phyloP scores from a whole-genome alignment of 2,329 filamentous ascomycete genomes.

The Myriosclerotinia curreyana region DNA sequence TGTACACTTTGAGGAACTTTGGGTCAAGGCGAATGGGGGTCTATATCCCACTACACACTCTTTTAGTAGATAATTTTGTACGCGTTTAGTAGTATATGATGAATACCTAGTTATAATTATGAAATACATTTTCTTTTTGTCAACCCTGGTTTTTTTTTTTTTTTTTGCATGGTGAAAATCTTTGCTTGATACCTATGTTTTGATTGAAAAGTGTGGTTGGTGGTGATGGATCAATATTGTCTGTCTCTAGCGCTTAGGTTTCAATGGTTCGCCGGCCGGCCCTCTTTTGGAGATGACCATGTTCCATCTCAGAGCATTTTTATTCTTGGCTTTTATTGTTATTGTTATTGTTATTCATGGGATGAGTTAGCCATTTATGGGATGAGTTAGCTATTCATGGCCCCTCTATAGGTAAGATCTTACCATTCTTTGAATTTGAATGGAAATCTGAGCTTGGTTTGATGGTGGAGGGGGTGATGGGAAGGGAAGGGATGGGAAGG shows the following conservation, averaged over 20 bases:
- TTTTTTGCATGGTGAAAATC: neutral
- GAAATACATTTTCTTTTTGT: neutral
- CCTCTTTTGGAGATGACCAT: neutral
- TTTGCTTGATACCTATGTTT: neutral
- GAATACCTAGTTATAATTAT: neutral
- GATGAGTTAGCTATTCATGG: too few relatives aligned
- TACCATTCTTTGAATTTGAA: too few relatives aligned
- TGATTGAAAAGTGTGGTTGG: neutral
- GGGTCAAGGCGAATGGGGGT: neutral
- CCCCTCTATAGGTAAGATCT: too few relatives aligned
- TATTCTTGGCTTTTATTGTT: too few relatives aligned
- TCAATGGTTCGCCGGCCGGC: neutral
- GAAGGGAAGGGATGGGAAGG: too few relatives aligned
- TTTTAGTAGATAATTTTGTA: conserved; percentile 4
- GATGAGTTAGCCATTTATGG: too few relatives aligned
- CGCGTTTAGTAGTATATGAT: conserved; percentile 7
- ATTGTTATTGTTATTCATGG: too few relatives aligned
- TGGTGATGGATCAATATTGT: conserved; percentile 15
- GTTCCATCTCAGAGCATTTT: neutral
- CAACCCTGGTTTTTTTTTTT: neutral
- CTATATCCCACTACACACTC: neutral
- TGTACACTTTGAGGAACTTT: neutral
- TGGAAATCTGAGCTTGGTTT: too few relatives aligned
- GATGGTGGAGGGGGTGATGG: too few relatives aligned
- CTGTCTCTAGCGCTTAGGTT: neutral